Conservation (phyloP, 768 basidiomycete genomes). For the Hebeloma cylindrosporum region DNA sequence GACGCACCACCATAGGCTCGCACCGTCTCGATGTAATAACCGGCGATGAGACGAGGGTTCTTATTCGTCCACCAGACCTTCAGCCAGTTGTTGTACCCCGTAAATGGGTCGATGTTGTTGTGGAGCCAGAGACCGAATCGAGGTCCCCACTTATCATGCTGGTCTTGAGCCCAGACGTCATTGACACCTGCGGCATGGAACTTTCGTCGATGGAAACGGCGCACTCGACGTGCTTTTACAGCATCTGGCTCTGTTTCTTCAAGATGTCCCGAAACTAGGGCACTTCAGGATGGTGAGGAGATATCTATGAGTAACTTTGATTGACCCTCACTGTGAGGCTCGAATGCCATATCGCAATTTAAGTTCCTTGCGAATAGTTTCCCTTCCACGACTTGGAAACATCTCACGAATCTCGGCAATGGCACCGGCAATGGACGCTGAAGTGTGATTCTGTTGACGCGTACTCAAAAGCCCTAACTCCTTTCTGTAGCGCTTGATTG, state of each 20-base stretch:
- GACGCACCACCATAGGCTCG: conserved; percentile 17
- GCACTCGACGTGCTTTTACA: conserved; percentile 16
- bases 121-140: conserved; percentile 37
- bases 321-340: conserved; percentile 1
- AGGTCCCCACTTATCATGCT: conserved; percentile 47
- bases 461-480: background rate
- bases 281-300: background rate
- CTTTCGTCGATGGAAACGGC: conserved; percentile 24
- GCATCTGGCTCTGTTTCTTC: conserved; percentile 14
- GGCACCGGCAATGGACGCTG: background rate
- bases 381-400: conserved; percentile 6
- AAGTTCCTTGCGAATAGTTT: conserved; percentile 6
- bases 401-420: background rate
- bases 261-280: conserved; percentile 4
- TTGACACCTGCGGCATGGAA: conserved; percentile 45
- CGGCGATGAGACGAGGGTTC: conserved; percentile 32
- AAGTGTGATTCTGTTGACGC: background rate
- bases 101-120: conserved; percentile 35
- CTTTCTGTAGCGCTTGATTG: background rate
- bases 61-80: conserved; percentile 44
- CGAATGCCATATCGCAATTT: background rate
- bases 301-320: background rate
- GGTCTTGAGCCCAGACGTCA: conserved; percentile 37
- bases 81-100: conserved; percentile 34
- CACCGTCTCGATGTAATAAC: conserved; percentile 34